A percentile compares a stretch with the other conserved stretches of the same genome.
Conservation (phyloP, 805 yeast species). For the Ogataea sp. region DNA sequence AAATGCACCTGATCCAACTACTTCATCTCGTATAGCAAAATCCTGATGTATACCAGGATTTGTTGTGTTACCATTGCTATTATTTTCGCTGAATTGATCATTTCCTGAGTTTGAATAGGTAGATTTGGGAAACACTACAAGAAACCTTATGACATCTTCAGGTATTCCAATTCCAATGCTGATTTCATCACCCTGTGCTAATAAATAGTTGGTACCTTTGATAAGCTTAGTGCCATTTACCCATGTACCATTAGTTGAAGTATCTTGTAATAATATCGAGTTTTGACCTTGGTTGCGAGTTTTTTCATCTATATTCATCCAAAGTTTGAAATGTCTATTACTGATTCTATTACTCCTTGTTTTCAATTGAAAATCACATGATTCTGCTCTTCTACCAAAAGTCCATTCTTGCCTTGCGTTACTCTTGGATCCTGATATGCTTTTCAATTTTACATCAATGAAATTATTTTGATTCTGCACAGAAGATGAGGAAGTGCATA, state of each 20-base stretch:
- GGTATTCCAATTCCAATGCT: slow-evolving; percentile 83
- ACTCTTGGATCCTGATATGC: slow-evolving; percentile 2
- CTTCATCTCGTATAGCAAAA: slow-evolving; percentile 74
- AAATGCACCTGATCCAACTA: slow-evolving; percentile 97
- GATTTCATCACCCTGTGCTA: slow-evolving; percentile 90
- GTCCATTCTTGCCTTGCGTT: slow-evolving; percentile 23
- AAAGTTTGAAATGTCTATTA: slow-evolving; percentile 60
- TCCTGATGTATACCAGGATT: slow-evolving; percentile 27
- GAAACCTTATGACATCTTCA: slow-evolving; percentile 50
- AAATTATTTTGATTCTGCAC: slow-evolving; percentile 9
- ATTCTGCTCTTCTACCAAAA: slow-evolving; percentile 60
- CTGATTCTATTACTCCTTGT: slow-evolving; percentile 59
- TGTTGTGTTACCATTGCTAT: slow-evolving; percentile 2
- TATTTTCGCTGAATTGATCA: too few relatives aligned
- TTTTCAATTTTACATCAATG: slow-evolving; percentile 23
- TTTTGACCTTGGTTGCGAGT: slow-evolving; percentile 18
- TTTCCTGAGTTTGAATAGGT: too few relatives aligned
- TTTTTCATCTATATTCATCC: slow-evolving; percentile 53
- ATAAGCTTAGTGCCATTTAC: slow-evolving; percentile 67
- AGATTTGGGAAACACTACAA: slow-evolving; percentile 38
- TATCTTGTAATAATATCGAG: slow-evolving; percentile 54
- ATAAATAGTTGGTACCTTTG: slow-evolving; percentile 68
- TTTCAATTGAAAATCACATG: slow-evolving; percentile 56
- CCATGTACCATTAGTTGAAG: slow-evolving; percentile 89
- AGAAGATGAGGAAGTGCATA: slow-evolving; percentile 19